Evolutionary conservation across 208 protist genomes (phyloP).

Genomic region (Crithidia thermophila): DNA sequence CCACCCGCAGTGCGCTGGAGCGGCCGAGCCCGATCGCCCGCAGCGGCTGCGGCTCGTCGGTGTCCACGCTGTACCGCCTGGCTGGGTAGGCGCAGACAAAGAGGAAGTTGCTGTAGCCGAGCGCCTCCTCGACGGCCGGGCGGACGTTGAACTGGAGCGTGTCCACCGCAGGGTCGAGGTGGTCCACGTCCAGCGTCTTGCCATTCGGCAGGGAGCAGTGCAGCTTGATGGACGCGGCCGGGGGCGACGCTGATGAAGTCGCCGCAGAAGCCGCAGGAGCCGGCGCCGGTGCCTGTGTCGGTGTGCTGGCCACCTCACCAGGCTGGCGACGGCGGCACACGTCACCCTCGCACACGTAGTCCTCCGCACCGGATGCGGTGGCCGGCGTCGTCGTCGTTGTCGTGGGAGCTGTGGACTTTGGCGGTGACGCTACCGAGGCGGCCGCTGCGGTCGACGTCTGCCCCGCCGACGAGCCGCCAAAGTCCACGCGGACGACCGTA

Average conservation of each 20-base stretch:
- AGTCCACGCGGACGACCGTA: conserved; percentile 26
- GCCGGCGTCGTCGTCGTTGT: conserved; percentile 1
- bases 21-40: conserved; percentile 38
- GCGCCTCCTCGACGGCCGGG: conserved; percentile 21
- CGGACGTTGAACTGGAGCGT: conserved; percentile 65
- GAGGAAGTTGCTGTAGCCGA: conserved; percentile 43
- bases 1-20: conserved; percentile 65
- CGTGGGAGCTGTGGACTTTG: background rate
- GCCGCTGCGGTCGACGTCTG: background rate
- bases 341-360: conserved; percentile 42
- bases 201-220: conserved; percentile 71
- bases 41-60: conserved; percentile 51
- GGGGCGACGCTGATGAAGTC: background rate
- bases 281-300: background rate
- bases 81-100: conserved; percentile 67
- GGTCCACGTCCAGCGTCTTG: conserved; percentile 32
- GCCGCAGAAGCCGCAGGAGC: background rate
- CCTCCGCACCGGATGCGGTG: background rate
- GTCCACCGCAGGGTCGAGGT: conserved; percentile 35
- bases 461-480: conserved; percentile 2
- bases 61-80: conserved; percentile 38
- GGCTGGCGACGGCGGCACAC: conserved; percentile 31
- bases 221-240: conserved; percentile 40
- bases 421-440: background rate
- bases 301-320: background rate